phyloP scores from a whole-genome alignment of 169 alveolate genomes.

The Amoebophrya sp. region DNA sequence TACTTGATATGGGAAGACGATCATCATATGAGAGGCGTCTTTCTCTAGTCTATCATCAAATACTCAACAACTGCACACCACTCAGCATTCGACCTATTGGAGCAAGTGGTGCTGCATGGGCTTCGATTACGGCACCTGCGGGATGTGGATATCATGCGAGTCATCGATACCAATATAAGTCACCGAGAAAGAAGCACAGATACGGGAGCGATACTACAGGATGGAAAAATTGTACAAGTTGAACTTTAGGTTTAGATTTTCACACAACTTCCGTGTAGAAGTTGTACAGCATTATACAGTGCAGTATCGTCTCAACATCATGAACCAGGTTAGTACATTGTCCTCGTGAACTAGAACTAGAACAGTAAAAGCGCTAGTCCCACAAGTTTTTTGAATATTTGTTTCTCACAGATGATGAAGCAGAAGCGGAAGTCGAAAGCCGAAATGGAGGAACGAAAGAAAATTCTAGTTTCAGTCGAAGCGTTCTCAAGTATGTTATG shows the following conservation, averaged over 20 bases:
- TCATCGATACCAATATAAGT: neutral
- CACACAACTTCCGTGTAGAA: neutral
- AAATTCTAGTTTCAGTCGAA: neutral
- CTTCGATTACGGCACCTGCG: neutral
- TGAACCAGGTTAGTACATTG: neutral
- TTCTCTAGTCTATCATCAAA: neutral
- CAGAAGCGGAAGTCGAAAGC: neutral
- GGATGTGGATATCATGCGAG: neutral
- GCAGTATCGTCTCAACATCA: neutral
- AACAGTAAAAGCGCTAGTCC: neutral
- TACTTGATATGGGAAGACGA: neutral
- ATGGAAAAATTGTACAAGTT: neutral
- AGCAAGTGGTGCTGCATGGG: neutral
- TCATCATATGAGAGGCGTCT: neutral
- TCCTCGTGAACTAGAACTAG: neutral
- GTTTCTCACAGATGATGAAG: neutral
- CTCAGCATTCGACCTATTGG: neutral
- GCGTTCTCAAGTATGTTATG: neutral
- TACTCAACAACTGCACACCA: neutral
- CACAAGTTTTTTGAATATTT: neutral
- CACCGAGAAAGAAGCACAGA: neutral
- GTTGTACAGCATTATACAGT: neutral
- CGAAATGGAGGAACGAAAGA: neutral
- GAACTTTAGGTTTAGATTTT: neutral
- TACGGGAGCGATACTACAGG: neutral